Percentiles rank a stretch among this genome's conserved stretches.
Conservation (phyloP, 305 asterid genomes). For the Rubia peregrina region DNA sequence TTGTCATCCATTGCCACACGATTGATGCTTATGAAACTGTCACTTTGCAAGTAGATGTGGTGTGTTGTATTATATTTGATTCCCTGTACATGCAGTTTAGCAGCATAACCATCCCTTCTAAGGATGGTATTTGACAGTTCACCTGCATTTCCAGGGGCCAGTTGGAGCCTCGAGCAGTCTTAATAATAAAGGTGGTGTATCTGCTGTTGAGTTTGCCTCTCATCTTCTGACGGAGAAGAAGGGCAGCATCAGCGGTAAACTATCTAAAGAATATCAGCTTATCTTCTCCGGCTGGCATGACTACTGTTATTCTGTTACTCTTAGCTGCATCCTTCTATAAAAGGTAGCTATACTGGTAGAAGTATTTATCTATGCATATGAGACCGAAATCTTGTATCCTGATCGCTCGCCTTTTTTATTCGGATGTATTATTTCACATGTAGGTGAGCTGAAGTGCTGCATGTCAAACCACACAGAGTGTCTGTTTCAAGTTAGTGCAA, state of each 20-base stretch:
- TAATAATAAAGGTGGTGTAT: slow-evolving; percentile 16
- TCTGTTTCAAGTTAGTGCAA: neutral
- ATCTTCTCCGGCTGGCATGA: slow-evolving; percentile 15
- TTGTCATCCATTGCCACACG: slow-evolving; percentile 1
- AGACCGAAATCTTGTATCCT: neutral
- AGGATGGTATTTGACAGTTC: slow-evolving; percentile 21
- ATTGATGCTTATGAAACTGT: slow-evolving; percentile 3
- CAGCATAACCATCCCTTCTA: slow-evolving; percentile 15
- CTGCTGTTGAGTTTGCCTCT: slow-evolving; percentile 25
- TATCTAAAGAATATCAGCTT: slow-evolving; percentile 11
- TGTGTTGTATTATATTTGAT: slow-evolving; percentile 1
- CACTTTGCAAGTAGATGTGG: neutral
- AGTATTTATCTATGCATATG: neutral
- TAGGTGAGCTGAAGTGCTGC: no score
- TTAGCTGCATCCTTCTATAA: neutral
- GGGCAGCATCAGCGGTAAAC: slow-evolving; percentile 20
- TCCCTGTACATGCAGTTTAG: slow-evolving; percentile 12
- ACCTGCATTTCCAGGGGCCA: slow-evolving; percentile 29
- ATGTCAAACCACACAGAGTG: neutral
- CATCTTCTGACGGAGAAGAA: slow-evolving; percentile 20
- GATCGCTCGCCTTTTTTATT: neutral
- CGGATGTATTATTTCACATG: neutral
- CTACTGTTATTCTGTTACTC: neutral
- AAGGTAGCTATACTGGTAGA: neutral
- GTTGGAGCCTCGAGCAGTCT: slow-evolving; percentile 23